Conservation (phyloP, 176 grass and related monocot genomes). For the Zea luxurians region DNA sequence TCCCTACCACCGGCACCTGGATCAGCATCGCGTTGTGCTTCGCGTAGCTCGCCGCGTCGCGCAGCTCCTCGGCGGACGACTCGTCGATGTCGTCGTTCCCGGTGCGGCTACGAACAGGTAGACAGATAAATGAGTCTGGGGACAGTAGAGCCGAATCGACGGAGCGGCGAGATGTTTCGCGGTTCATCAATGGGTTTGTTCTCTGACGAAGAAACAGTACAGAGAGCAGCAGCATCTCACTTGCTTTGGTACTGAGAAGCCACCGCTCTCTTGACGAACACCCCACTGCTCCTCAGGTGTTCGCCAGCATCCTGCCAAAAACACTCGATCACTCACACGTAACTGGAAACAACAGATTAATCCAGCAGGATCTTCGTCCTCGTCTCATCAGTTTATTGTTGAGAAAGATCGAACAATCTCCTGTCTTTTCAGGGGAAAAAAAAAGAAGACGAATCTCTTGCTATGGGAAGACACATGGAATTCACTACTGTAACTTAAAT, state of each 20-base stretch:
- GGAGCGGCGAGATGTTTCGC: background rate
- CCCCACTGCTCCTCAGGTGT: no score
- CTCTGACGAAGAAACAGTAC: no score
- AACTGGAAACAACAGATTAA: background rate
- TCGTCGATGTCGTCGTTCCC: slow-evolving; percentile 8
- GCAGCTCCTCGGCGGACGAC: slow-evolving; percentile 1
- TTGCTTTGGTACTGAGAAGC: background rate
- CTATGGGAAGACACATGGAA: no score
- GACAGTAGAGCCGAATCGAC: background rate
- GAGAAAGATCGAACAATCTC: no score
- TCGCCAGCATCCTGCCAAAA: background rate
- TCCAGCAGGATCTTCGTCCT: no score
- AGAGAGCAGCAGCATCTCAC: background rate
- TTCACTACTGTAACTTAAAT: no score
- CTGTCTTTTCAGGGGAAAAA: no score
- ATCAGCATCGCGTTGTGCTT: slow-evolving; percentile 4
- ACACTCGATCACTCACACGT: background rate
- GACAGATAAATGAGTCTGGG: background rate
- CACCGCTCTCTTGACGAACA: background rate
- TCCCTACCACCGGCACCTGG: background rate
- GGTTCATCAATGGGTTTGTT: no score
- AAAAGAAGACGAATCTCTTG: no score
- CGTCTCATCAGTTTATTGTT: no score
- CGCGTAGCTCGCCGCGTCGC: background rate
- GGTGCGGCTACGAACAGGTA: background rate